These are phyloP conservation scores for Plasmodium inui DNA, from an alignment of 169 alveolate genomes.

Conservation along the genomic window DNA sequence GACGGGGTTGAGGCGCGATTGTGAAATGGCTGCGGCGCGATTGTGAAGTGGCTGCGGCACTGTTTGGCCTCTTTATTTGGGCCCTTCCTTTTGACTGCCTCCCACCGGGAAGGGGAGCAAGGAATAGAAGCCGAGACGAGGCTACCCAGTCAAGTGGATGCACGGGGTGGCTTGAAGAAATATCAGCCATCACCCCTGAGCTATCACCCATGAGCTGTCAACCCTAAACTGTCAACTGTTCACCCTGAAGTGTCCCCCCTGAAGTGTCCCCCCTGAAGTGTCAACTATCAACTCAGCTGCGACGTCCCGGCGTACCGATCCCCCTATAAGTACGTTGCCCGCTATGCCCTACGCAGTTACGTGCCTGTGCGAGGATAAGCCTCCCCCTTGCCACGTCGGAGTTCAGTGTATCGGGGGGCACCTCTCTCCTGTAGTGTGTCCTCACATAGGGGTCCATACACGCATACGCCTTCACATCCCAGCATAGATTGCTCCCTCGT, in stretches of 20 bases:
- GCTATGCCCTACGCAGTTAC: neutral
- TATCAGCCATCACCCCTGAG: too few species aligned
- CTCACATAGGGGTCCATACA: neutral
- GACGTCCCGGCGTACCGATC: too few species aligned
- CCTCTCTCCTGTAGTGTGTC: neutral
- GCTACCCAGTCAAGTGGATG: neutral
- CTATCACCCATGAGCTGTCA: too few species aligned
- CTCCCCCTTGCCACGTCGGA: neutral
- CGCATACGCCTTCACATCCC: neutral
- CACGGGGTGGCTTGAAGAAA: neutral
- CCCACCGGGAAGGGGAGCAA: neutral
- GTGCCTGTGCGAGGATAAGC: neutral
- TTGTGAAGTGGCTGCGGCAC: too few species aligned
- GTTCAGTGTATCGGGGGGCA: neutral
- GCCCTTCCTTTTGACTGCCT: neutral
- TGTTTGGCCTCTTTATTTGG: neutral
- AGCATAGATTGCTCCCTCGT: neutral
- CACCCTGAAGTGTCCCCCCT: too few species aligned
- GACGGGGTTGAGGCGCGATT: too few species aligned
- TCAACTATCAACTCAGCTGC: too few species aligned
- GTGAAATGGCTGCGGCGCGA: too few species aligned
- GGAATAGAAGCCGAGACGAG: neutral
- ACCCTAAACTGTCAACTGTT: too few species aligned
- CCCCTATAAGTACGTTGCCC: too few species aligned
- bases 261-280: too few species aligned